Evolutionary conservation across 2,329 filamentous ascomycete genomes (phyloP).

Genomic region (Gliomastix tumulicola): DNA sequence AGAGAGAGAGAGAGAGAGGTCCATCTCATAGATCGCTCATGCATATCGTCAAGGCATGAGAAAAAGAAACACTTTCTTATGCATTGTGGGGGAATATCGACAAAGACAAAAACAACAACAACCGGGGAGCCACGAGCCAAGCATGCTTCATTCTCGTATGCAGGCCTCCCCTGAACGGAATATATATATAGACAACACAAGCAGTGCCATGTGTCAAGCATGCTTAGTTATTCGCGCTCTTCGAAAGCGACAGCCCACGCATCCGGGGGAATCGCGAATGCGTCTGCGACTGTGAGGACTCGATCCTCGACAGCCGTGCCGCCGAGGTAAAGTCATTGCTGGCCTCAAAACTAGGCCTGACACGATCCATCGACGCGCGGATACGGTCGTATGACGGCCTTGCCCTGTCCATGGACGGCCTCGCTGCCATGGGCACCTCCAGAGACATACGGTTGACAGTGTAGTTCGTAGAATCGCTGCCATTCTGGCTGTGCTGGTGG

Average conservation of each 20-base stretch:
- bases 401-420: conserved; percentile 59
- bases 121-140: too few species aligned
- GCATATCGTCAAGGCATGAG: conserved; percentile 37
- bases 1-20: conserved; percentile 12
- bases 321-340: conserved; percentile 90
- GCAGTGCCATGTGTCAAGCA: too few species aligned
- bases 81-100: too few species aligned
- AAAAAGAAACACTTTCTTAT: too few species aligned
- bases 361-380: conserved; percentile 78
- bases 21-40: conserved; percentile 39
- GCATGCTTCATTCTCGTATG: too few species aligned
- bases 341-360: conserved; percentile 76
- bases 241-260: conserved; percentile 34
- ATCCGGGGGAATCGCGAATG: conserved; percentile 25
- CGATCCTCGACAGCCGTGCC: conserved; percentile 74
- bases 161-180: too few species aligned
- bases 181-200: too few species aligned
- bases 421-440: conserved; percentile 34
- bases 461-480: conserved; percentile 90
- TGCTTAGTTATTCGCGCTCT: conserved; percentile 33
- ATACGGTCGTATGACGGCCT: conserved; percentile 85
- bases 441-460: conserved; percentile 59
- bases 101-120: conserved; percentile 20
- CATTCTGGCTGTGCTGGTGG: conserved; percentile 78
- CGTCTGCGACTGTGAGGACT: conserved; percentile 48